Conservation (phyloP, 1,284 basidiomycete genomes). For the Naganishia sp. region DNA sequence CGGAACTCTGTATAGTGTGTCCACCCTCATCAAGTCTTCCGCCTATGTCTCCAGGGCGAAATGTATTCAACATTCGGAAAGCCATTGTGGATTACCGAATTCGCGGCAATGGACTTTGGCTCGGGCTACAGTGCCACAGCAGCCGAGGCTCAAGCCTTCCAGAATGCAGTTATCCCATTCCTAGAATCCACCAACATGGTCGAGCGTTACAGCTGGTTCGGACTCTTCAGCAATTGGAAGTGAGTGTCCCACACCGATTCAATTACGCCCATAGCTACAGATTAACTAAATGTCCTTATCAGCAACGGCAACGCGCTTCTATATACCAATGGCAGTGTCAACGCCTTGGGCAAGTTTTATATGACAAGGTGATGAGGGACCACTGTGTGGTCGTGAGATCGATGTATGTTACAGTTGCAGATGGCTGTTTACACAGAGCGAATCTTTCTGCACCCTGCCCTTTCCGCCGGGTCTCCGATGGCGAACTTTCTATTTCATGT, state of each 20-base stretch:
- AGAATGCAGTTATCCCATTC: conserved; percentile 39
- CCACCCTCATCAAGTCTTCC: not conserved
- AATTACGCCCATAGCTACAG: not conserved
- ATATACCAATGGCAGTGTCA: conserved; percentile 37
- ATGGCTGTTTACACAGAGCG: too few species aligned
- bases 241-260: not conserved
- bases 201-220: conserved; percentile 44
- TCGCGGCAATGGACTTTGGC: conserved; percentile 29
- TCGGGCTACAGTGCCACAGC: conserved; percentile 35
- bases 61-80: conserved; percentile 37
- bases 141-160: conserved; percentile 39
- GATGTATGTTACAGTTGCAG: too few species aligned
- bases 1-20: not conserved
- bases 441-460: too few species aligned
- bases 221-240: conserved; percentile 37
- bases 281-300: not conserved
- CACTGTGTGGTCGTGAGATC: not conserved
- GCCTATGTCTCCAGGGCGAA: conserved; percentile 26
- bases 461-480: too few species aligned
- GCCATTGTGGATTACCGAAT: conserved; percentile 46
- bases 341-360: conserved; percentile 40
- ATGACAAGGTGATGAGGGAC: conserved; percentile 19
- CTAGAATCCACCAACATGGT: conserved; percentile 39
- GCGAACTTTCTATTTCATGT: too few species aligned
- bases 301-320: conserved; percentile 37